These are phyloP conservation scores for Pseudopediastrum boryanum DNA, from an alignment of 139 green algal species.

Conservation along the genomic window DNA sequence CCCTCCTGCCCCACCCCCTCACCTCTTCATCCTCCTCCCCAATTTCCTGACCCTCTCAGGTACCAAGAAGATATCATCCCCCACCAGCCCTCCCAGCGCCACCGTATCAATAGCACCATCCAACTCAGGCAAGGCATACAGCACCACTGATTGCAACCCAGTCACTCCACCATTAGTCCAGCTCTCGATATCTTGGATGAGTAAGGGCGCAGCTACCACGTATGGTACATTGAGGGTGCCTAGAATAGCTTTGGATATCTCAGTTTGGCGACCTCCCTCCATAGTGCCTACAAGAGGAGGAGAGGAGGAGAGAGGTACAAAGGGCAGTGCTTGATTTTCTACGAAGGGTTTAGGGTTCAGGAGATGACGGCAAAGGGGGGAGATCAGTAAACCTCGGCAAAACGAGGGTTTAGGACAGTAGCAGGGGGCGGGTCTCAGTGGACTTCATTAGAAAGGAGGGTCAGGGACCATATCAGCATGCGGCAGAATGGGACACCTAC, in stretches of 20 bases:
- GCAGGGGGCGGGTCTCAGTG: too few relatives aligned
- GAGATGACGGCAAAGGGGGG: too few relatives aligned
- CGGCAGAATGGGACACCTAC: too few relatives aligned
- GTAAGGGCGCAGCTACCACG: constrained; percentile 90
- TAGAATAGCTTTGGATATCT: constrained; percentile 91
- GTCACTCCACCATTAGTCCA: constrained; percentile 49
- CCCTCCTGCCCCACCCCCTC: too few relatives aligned
- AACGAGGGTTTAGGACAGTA: too few relatives aligned
- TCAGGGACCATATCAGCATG: too few relatives aligned
- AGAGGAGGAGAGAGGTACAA: neutral
- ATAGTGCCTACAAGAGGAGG: constrained; percentile 78
- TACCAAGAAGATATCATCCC: constrained; percentile 93
- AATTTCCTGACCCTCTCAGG: constrained; percentile 61
- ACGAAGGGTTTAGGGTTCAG: neutral
- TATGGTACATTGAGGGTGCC: constrained; percentile 95
- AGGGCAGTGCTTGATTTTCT: too few relatives aligned
- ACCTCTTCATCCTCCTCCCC: constrained; percentile 22
- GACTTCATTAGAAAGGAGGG: too few relatives aligned
- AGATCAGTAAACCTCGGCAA: neutral
- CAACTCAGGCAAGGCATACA: constrained; percentile 97
- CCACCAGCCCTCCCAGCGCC: constrained; percentile 86
- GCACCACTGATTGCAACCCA: constrained; percentile 80
- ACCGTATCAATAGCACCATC: constrained; percentile 96
- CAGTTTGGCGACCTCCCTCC: constrained; percentile 87
- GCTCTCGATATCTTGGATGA: constrained; percentile 82